A percentile compares a stretch with the other conserved stretches of the same genome.
Conservation (phyloP, 176 grass and related monocot genomes). For the Aegilops sharonensis region DNA sequence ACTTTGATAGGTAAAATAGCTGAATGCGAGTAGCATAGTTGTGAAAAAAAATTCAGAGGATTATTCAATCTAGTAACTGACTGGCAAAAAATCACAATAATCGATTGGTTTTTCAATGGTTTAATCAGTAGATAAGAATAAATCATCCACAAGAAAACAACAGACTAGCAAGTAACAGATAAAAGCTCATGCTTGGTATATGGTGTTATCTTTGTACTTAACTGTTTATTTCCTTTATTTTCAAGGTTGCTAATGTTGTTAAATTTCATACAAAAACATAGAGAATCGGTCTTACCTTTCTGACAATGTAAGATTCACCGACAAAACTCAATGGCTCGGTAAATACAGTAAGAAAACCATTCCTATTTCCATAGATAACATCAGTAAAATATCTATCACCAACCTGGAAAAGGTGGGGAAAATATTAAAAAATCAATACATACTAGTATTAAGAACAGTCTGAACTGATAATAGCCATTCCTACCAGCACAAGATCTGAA, state of each 20-base stretch:
- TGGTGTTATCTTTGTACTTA: background rate
- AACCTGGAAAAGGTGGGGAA: conserved; percentile 50
- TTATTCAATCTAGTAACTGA: background rate
- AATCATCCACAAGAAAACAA: background rate
- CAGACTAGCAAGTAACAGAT: background rate
- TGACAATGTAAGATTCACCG: conserved; percentile 76
- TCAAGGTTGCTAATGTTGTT: background rate
- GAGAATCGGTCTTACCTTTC: conserved; percentile 55
- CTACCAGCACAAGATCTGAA: conserved; percentile 79
- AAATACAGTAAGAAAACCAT: conserved; percentile 87
- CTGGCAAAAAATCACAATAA: background rate
- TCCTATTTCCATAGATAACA: conserved; percentile 85
- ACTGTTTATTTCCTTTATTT: background rate
- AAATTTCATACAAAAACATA: conserved; percentile 8
- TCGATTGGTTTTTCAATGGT: background rate
- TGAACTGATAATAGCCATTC: conserved; percentile 4
- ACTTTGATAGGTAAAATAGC: background rate
- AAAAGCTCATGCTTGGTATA: background rate
- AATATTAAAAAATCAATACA: conserved; percentile 20
- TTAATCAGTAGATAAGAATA: background rate
- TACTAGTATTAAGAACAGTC: background rate
- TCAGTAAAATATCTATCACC: conserved; percentile 95
- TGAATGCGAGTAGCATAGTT: background rate
- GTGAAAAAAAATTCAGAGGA: background rate
- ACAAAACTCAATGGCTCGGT: conserved; percentile 72